Evolutionary conservation across 1,284 basidiomycete genomes (phyloP).

Genomic region (Rhodotorula sp.): DNA sequence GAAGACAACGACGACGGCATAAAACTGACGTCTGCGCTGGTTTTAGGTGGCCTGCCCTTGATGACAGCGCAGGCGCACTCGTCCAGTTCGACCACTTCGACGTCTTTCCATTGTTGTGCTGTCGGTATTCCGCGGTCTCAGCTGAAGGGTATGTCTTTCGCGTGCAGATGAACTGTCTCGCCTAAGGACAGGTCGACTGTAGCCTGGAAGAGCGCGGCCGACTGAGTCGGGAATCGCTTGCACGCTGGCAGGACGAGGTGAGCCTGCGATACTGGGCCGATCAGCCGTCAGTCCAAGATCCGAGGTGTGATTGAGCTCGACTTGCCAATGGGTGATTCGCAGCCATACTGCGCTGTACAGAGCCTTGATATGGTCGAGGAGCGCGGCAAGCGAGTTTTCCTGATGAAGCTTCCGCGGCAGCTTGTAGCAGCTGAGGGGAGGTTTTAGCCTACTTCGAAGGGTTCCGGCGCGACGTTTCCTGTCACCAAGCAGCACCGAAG

Average conservation of each 20-base stretch:
- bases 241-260: constrained; percentile 21
- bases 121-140: background rate
- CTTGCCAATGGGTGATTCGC: background rate
- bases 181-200: constrained; percentile 48
- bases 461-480: too few species aligned
- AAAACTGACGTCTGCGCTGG: constrained; percentile 13
- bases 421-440: too few species aligned
- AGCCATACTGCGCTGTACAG: too few species aligned
- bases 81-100: constrained; percentile 30
- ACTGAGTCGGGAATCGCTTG: constrained; percentile 45
- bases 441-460: too few species aligned
- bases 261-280: constrained; percentile 1
- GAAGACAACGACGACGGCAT: accelerated
- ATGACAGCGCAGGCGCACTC: constrained; percentile 24
- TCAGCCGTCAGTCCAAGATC: background rate
- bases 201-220: constrained; percentile 47
- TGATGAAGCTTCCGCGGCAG: too few species aligned
- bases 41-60: constrained; percentile 7
- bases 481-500: too few species aligned
- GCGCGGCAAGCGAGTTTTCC: too few species aligned
- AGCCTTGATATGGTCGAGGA: background rate
- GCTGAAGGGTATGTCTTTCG: background rate
- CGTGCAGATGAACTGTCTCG: background rate
- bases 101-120: constrained; percentile 42
- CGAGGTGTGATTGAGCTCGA: too few species aligned